Base-by-base conservation (phyloP, 2,329 filamentous ascomycete genomes). In the Paraphaeosphaeria minitans region DNA sequence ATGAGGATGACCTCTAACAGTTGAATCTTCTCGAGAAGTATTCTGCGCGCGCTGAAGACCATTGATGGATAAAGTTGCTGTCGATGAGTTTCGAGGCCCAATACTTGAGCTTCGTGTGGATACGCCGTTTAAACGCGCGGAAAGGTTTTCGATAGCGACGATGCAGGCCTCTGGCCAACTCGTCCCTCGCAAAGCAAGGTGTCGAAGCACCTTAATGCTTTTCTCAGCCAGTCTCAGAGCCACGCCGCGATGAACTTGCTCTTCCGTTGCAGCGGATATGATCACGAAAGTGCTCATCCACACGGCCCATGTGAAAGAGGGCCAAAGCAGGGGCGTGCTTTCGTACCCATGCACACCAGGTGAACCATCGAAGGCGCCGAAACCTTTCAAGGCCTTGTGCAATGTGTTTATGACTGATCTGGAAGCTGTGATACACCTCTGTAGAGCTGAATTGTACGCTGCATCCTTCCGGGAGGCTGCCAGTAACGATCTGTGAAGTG, bases 201-300 rank as follows among this genome's bases (percentile, higher is more conserved):
- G 66, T 33, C 65, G 57, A 3, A 70, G 52, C 8, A 70, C 61
- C 21, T 65, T 59, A 22, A 68, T 55, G 42, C 67, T 68, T 29
- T 62, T 47, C 33, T 66, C 59, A 7, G 60, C 52, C 29, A 70
- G 62, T 16, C 61, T 53, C 5, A 60, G 39, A 7, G 66, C 65
- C n/a, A 63, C 60, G 35, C 64, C 63, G 7, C 57, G 57, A 37
- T 66, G 52, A 7, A 70, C 56, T 19, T 70, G 65, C 6, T 58
- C 55, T 53, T 70, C 67, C 14, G 60, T 59, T 5, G 66, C 65
- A 16, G 67, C 66, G 22, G 60, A 67, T 3, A 70, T 53, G 12
- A 70, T 58, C 13, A 70, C 62, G 42, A 69, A 69, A 4, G 60
- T 56, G 41, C 67, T 69, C 67, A 69, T 69, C 67, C 67, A 69